phyloP scores from a whole-genome alignment of 257 asterid genomes.

The Echium plantagineum region DNA sequence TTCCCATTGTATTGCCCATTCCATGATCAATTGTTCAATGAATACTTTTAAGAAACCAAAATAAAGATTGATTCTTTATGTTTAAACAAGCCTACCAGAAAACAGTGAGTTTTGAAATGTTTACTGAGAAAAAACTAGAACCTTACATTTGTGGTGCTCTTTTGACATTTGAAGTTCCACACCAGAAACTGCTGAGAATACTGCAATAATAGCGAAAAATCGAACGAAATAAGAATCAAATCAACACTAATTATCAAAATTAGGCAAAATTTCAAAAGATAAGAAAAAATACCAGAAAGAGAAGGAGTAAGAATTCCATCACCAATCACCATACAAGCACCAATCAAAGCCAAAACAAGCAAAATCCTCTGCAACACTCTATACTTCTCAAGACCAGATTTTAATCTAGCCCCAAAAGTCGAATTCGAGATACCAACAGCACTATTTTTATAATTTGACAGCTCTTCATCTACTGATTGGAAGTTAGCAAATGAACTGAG shows the following conservation, averaged over 20 bases:
- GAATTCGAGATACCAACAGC: constrained; percentile 37
- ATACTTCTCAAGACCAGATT: constrained; percentile 52
- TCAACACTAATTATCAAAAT: background rate
- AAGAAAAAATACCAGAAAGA: constrained; percentile 43
- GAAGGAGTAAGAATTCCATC: constrained; percentile 82
- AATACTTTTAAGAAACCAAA: background rate
- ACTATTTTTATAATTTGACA: constrained; percentile 54
- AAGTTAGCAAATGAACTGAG: constrained; percentile 66
- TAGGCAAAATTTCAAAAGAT: background rate
- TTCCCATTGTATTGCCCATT: no score
- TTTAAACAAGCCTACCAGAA: background rate
- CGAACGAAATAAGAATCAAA: constrained; percentile 4
- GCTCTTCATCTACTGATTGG: constrained; percentile 71
- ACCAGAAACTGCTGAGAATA: constrained; percentile 87
- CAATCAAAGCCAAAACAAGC: constrained; percentile 66
- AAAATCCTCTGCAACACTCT: constrained; percentile 65
- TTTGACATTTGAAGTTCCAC: constrained; percentile 65
- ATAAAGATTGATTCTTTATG: background rate
- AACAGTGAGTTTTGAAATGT: constrained; percentile 3
- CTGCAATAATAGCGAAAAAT: constrained; percentile 29
- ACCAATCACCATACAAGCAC: constrained; percentile 98
- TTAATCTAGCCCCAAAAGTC: constrained; percentile 53
- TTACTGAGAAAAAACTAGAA: constrained; percentile 6
- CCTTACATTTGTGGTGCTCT: constrained; percentile 84
- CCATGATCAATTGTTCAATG: background rate